A percentile compares a stretch with the other conserved stretches of the same genome.
Conservation (phyloP, 306 rosid genomes). For the apple (Malus domestica) region ASM211411v1 NC_041805.1:26897501-26898000, state of each 20-base stretch:
- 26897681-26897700: background rate
- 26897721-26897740: background rate
- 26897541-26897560: background rate
- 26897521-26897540: background rate
- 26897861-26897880: conserved; percentile 87
- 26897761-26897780: background rate
- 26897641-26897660: background rate
- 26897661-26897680: background rate
- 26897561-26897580: background rate
- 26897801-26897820: background rate
- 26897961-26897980: background rate
- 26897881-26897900: conserved; percentile 62
- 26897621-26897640: background rate
- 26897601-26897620: background rate
- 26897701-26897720: background rate
- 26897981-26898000: background rate
- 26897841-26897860: conserved; percentile 46
- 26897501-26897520: background rate
- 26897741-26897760: background rate
- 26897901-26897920: conserved; percentile 79
- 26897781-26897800: background rate
- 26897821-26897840: conserved; percentile 6
- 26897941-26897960: background rate
- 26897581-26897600: background rate
- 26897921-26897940: background rate